Evolutionary conservation across 768 basidiomycete species (phyloP).

Genomic region (Floccularia luteovirens): DNA sequence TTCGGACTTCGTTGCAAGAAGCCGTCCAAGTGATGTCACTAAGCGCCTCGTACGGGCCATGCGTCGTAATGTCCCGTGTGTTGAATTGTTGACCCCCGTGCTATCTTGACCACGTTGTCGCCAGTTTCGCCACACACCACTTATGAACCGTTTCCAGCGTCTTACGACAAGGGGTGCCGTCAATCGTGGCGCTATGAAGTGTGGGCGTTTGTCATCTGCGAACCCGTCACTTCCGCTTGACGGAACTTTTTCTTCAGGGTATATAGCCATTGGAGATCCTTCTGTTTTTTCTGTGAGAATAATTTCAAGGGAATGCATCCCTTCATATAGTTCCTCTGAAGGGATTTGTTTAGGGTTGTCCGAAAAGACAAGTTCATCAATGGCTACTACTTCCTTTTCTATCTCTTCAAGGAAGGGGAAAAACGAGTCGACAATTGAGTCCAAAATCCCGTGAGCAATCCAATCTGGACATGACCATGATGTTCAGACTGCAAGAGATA

Average conservation of each 20-base stretch:
- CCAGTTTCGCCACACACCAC: slow-evolving; percentile 13
- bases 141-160: slow-evolving; percentile 24
- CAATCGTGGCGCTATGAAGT: slow-evolving; percentile 23
- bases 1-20: slow-evolving; percentile 76
- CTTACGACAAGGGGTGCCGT: slow-evolving; percentile 26
- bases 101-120: no score
- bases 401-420: slow-evolving; percentile 80
- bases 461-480: slow-evolving; percentile 48
- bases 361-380: slow-evolving; percentile 64
- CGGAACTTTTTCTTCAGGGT: neutral
- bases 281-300: no score
- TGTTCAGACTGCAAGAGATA: neutral
- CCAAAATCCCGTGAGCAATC: slow-evolving; percentile 89
- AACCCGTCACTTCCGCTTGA: slow-evolving; percentile 2
- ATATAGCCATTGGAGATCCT: no score
- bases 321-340: neutral
- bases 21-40: slow-evolving; percentile 68
- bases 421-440: slow-evolving; percentile 92
- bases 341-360: no score
- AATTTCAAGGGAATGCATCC: no score
- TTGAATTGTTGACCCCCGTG: no score
- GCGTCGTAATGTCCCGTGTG: slow-evolving; percentile 51
- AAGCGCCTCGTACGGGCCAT: slow-evolving; percentile 76
- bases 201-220: slow-evolving; percentile 14
- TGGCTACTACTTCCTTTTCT: slow-evolving; percentile 70